Evolutionary conservation across 2,329 filamentous ascomycete species (phyloP), one percentile per base, ranked within the genome.

Genomic region (Thielaviopsis euricoi): DNA sequence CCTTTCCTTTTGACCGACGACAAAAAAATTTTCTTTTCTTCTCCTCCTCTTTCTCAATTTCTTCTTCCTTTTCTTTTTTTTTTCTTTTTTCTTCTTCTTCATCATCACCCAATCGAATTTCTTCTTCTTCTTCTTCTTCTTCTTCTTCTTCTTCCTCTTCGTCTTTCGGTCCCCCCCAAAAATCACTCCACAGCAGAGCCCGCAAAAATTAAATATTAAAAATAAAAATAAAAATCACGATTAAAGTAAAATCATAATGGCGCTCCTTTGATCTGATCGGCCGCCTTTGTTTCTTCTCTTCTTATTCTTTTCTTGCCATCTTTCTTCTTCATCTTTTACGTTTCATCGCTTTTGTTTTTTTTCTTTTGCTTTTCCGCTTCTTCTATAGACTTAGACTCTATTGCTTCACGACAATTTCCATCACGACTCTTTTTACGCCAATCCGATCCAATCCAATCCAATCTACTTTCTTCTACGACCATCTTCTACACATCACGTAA

Each of bases 401-500:
- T n/a, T n/a, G n/a, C n/a, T n/a, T n/a, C n/a, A n/a, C n/a, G n/a
- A n/a, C n/a, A n/a, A n/a, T n/a, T n/a, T n/a, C n/a, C n/a, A n/a
- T n/a, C n/a, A n/a, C n/a, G n/a, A n/a, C n/a, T n/a, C n/a, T n/a
- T n/a, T n/a, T n/a, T n/a, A n/a, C n/a, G n/a, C n/a, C n/a, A n/a
- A n/a, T n/a, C n/a, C n/a, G 7, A 3, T 7, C 25, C 25, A 58
- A 48, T 40, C n/a, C 50, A 25, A 22, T 48, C 51, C 40, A 17
- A 49, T 40, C 43, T 19, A 13, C 21, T 46, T 15, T n/a, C 63
- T 64, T 64, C 63, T 62, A 26, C 25, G 25, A 4, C 25, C 25
- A 26, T 26, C 4, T 26, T 9, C n/a, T n/a, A n/a, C n/a, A n/a
- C n/a, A n/a, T n/a, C n/a, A n/a, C n/a, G n/a, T n/a, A n/a, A n/a